Evolutionary conservation across 331 rosid species (phyloP), one percentile per base, ranked within the genome.

Genomic region (Phaseolus coccineus): DNA sequence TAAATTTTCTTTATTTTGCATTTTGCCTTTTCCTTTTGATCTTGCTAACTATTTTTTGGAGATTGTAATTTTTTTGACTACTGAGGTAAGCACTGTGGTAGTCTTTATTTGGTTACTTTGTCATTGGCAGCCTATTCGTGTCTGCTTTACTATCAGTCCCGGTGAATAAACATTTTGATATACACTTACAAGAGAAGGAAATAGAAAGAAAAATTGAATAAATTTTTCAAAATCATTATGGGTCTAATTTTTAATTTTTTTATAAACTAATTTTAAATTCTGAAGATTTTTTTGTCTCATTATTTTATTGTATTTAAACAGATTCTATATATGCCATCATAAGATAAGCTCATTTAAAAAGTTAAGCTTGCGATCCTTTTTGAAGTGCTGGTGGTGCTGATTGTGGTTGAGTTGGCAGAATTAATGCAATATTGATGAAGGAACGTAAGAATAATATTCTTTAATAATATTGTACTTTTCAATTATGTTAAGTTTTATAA

Each of bases 1-100:
- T 72, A 44, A 12, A 42, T 28, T 52, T 51, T 56, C 72, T 53
- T 72, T 78, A 15, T 53, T 55, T 40, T 71, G 57, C 51, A 15
- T 27, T 3, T 7, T 48, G 16, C 30, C 31, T 35, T 69, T 3
- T 2, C 39, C 44, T 39, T 61, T 9, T 61, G 57, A 25, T 61
- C 48, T 71, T 51, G 39, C n/a, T 52, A 15, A n/a, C 48, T 66
- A 28, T 11, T 72, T 40, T 69, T 57, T 71, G 33, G 15, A 35
- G 72, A 35, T 22, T 33, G 71, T 65, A 74, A 2, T 39, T 80
- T 14, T 56, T 37, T 30, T 74, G 63, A 53, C 28, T 22, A 74
- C 25, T 15, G 56, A 33, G 22, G 53, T 46, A 56, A 64, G 68
- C 58, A 33, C 5, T 13, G 24, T 52, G 57, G 69, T 22, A 57